Conservation (phyloP, 495 filamentous ascomycete species). For the Xylaria telfairii region DNA sequence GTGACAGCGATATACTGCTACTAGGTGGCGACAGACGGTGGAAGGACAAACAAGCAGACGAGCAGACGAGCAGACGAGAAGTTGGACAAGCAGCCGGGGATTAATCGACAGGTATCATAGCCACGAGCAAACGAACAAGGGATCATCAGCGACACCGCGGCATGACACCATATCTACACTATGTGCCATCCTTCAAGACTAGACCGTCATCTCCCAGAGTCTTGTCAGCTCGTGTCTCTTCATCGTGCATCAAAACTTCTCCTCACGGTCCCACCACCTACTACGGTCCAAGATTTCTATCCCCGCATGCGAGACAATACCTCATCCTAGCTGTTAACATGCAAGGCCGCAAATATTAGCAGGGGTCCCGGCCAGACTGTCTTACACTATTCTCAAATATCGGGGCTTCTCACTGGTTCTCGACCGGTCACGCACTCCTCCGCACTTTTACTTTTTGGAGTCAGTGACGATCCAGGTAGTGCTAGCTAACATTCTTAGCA, state of each 20-base stretch:
- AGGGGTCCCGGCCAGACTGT: constrained; percentile 14
- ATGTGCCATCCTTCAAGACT: constrained; percentile 16
- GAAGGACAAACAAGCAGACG: not conserved
- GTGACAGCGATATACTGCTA: constrained; percentile 3
- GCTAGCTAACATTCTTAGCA: constrained; percentile 5
- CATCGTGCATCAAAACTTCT: constrained; percentile 11
- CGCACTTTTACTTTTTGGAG: constrained; percentile 8
- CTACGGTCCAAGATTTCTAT: not conserved
- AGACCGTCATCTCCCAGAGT: constrained; percentile 15
- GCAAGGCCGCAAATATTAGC: constrained; percentile 20
- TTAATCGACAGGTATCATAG: constrained; percentile 13
- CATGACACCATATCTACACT: not conserved
- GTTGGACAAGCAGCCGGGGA: not conserved
- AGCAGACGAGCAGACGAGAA: not conserved
- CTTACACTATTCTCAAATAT: not conserved
- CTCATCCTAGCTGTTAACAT: not conserved
- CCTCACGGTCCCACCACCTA: constrained; percentile 19
- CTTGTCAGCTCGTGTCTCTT: constrained; percentile 15
- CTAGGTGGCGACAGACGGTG: constrained; percentile 14
- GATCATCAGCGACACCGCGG: not conserved
- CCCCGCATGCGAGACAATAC: constrained; percentile 12
- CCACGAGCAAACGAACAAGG: not conserved
- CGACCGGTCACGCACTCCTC: constrained; percentile 5
- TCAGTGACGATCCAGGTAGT: not conserved
- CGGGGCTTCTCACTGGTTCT: constrained; percentile 12